A percentile compares a stretch with the other conserved stretches of the same genome.
These are phyloP conservation scores for Triticum turgidum DNA, from an alignment of 176 grass and related monocot genomes.

Conservation along the genomic window DNA sequence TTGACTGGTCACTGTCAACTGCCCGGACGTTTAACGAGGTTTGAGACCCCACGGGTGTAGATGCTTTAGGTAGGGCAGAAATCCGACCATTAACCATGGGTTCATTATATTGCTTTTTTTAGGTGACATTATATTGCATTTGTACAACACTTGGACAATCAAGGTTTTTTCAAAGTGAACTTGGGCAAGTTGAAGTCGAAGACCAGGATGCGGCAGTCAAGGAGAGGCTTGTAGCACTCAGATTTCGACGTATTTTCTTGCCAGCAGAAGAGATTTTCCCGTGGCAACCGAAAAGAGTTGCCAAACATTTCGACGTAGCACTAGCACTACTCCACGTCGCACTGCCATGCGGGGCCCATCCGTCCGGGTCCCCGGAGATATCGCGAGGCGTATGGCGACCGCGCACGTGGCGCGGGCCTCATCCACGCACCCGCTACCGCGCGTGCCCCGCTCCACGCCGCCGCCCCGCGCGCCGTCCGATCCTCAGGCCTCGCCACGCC, in stretches of 20 bases:
- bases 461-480: constrained; percentile 24
- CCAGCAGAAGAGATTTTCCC: neutral
- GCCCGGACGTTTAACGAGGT: too few species aligned
- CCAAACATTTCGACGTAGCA: neutral
- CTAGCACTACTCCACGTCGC: neutral
- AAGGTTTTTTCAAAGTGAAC: neutral
- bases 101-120: too few species aligned
- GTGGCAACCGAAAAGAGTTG: neutral
- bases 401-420: constrained; percentile 57
- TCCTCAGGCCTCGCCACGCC: neutral
- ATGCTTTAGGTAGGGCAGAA: too few species aligned
- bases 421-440: constrained; percentile 61
- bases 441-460: constrained; percentile 24
- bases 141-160: too few species aligned
- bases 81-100: too few species aligned
- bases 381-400: constrained; percentile 47
- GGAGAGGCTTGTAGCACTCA: neutral
- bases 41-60: too few species aligned
- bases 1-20: too few species aligned
- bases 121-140: too few species aligned
- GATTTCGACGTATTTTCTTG: neutral
- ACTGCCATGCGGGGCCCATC: neutral
- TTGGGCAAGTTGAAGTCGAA: neutral
- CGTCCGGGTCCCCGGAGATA: constrained; percentile 42
- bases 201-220: neutral